These are phyloP conservation scores for Mycena vulgaris DNA, from an alignment of 768 basidiomycete genomes.

Conservation along the genomic window DNA sequence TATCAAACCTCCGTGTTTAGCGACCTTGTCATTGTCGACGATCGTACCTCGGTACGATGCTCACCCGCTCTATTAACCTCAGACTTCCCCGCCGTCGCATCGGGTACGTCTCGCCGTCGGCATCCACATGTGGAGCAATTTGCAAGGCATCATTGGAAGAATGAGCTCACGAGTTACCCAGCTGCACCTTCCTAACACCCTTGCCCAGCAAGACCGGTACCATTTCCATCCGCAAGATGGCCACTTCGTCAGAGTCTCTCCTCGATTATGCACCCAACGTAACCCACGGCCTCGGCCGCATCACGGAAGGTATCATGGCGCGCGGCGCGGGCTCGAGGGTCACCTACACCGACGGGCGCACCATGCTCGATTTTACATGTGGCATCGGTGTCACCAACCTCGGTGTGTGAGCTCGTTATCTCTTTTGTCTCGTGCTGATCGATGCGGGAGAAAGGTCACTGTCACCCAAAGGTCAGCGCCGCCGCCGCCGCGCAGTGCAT, in stretches of 20 bases:
- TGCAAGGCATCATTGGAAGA: too few relatives aligned
- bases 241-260: constrained; percentile 41
- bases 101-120: too few relatives aligned
- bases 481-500: constrained; percentile 93
- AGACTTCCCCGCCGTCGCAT: too few relatives aligned
- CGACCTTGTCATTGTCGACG: too few relatives aligned
- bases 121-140: too few relatives aligned
- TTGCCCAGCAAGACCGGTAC: too few relatives aligned
- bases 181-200: too few relatives aligned
- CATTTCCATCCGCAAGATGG: constrained; percentile 22
- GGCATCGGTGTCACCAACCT: constrained; percentile 92
- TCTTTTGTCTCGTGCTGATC: not conserved
- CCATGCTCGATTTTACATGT: constrained; percentile 87
- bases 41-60: too few relatives aligned
- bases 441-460: constrained; percentile 72
- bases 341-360: constrained; percentile 78
- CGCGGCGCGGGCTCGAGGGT: constrained; percentile 85
- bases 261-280: constrained; percentile 60
- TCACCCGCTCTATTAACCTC: too few relatives aligned
- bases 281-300: constrained; percentile 61
- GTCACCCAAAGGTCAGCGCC: constrained; percentile 87
- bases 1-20: too few relatives aligned
- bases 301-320: constrained; percentile 70
- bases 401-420: constrained; percentile 59
- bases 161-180: too few relatives aligned